Evolutionary conservation across 2,329 filamentous ascomycete species (phyloP), one percentile per base, ranked within the genome.

Genomic region (Venturia pyrina): DNA sequence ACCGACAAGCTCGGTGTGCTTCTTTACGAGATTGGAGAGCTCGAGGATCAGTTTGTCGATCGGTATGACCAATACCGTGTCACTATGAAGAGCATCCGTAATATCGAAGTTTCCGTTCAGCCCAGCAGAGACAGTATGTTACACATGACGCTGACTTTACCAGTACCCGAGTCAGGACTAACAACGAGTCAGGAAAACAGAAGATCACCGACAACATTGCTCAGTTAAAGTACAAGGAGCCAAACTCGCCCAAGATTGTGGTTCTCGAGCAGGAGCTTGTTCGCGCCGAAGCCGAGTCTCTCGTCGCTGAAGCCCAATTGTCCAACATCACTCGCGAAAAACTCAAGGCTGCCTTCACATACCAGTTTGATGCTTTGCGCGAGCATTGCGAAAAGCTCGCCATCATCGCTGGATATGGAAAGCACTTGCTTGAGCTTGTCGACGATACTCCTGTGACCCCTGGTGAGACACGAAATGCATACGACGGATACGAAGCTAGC

Each of bases 251-350:
- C 69, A 95, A 92, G 81, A 97, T 99, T 72, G 92, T 97, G 66
- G 93, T 99, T 50, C 88, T 99, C 65, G 95, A 99, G 80, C 95
- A 99, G 79, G 95, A 99, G 79, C 90, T 99, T 67, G 95, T 99
- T 71, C 93, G 95, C 72, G 95, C 95, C 71, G 95, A 99, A 79
- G 95, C 95, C 73, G 95, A 99, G 78, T 98, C 95, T n/a, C 87
- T 99, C 17, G 95, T 99, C 66, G 95, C 95, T 69, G 95, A 99
- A 79, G 95, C 95, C 8, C 95, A 99, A 81, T 85, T 99, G 64
- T 97, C 93, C 76, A 99, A 99, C 84, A 99, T 99, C 75, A 99
- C 96, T 34, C 93, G 95, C 73, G 93, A 99, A 81, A 99, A 99
- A 85, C 88, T 99, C 76, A 99, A 99, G 86, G 90, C 93, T 64